Evolutionary conservation across 768 basidiomycete genomes (phyloP).

Genomic region (Tylopilus vinaceipallidus): DNA sequence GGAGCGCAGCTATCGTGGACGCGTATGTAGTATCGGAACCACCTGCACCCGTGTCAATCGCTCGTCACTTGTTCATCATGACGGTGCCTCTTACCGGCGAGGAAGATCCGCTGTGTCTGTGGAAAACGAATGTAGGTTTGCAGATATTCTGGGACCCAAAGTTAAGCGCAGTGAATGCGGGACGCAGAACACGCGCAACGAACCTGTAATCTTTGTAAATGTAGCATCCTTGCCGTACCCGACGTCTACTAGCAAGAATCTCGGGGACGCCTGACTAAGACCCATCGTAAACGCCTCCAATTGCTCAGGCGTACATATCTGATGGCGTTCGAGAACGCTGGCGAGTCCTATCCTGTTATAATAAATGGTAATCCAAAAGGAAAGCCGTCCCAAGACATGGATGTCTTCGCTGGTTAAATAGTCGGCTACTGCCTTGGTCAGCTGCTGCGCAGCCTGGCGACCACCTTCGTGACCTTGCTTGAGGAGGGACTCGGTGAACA

Average conservation of each 20-base stretch:
- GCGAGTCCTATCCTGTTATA: constrained; percentile 59
- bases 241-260: constrained; percentile 69
- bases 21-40: constrained; percentile 55
- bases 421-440: constrained; percentile 68
- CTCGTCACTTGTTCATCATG: neutral
- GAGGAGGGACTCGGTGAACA: constrained; percentile 61
- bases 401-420: constrained; percentile 62
- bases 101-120: constrained; percentile 71
- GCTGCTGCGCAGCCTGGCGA: constrained; percentile 52
- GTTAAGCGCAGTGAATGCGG: neutral
- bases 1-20: constrained; percentile 54
- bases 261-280: constrained; percentile 71
- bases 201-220: constrained; percentile 72
- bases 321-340: constrained; percentile 48
- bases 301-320: constrained; percentile 61
- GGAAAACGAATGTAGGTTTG: constrained; percentile 70
- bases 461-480: constrained; percentile 66
- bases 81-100: constrained; percentile 50
- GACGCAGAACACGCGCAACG: constrained; percentile 2
- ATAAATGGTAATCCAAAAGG: constrained; percentile 76
- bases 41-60: constrained; percentile 37
- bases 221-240: constrained; percentile 60
- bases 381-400: constrained; percentile 59
- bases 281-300: constrained; percentile 69
- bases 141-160: constrained; percentile 54